phyloP scores from a whole-genome alignment of 139 green algal genomes.

The Diplosphaera chodatii region DNA sequence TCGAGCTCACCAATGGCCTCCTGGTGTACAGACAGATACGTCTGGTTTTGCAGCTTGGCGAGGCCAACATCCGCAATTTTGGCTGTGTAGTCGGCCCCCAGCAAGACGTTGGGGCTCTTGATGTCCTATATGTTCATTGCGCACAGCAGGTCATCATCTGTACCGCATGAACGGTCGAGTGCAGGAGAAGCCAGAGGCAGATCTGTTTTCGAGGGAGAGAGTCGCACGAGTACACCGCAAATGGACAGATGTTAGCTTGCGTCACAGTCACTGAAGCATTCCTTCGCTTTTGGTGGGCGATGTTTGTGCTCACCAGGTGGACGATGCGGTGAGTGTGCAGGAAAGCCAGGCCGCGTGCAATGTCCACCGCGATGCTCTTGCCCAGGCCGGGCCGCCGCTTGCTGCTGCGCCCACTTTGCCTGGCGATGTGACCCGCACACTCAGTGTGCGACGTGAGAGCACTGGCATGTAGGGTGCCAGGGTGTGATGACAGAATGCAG shows the following conservation, averaged over 20 bases:
- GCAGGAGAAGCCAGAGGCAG: no score
- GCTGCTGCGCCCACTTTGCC: neutral
- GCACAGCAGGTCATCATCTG: neutral
- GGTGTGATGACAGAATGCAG: no score
- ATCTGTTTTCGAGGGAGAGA: no score
- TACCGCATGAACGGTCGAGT: no score
- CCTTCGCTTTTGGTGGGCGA: no score
- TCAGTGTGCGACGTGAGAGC: no score
- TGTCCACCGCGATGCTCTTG: constrained; percentile 14
- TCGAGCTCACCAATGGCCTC: neutral
- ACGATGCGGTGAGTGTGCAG: constrained; percentile 7
- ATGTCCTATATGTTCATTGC: neutral
- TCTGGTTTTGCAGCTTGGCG: constrained; percentile 12
- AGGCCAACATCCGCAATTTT: constrained; percentile 7
- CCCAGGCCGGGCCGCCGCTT: neutral
- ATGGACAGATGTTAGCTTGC: no score
- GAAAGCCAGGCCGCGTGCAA: constrained; percentile 9
- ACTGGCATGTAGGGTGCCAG: no score
- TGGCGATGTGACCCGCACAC: neutral
- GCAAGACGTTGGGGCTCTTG: neutral
- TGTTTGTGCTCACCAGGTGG: constrained; percentile 11
- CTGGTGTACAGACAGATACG: constrained; percentile 8
- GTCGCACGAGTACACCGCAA: no score
- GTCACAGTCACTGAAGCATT: no score
- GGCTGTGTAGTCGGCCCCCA: neutral